These are phyloP conservation scores for Didymella keratinophila DNA, from an alignment of 2,329 filamentous ascomycete genomes.

Conservation along the genomic window DNA sequence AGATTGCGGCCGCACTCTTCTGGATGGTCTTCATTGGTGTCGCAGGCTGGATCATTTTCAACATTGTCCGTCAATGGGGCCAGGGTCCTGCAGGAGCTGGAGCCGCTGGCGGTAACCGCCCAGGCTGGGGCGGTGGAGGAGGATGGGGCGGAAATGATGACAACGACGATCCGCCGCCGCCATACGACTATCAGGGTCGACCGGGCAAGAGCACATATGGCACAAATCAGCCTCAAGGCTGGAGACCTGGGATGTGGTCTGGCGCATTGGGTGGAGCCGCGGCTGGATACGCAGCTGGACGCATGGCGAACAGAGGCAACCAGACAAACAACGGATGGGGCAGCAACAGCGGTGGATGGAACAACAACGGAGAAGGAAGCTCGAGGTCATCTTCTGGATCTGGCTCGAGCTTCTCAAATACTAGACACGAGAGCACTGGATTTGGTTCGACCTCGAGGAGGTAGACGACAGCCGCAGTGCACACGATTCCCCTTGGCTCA, in stretches of 20 bases:
- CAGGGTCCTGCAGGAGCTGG: conserved; percentile 33
- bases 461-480: conserved; percentile 23
- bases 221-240: conserved; percentile 54
- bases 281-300: conserved; percentile 70
- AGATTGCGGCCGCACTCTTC: conserved; percentile 60
- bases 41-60: conserved; percentile 68
- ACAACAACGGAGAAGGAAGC: conserved; percentile 50
- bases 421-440: conserved; percentile 72
- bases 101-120: conserved; percentile 36
- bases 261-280: conserved; percentile 73
- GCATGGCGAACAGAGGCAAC: conserved; percentile 49
- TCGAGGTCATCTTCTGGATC: conserved; percentile 46
- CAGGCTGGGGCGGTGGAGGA: conserved; percentile 52
- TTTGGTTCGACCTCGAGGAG: conserved; percentile 71
- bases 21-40: conserved; percentile 68
- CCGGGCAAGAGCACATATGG: conserved; percentile 36
- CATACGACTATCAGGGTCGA: conserved; percentile 52
- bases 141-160: conserved; percentile 43
- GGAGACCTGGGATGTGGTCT: conserved; percentile 78
- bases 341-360: conserved; percentile 45
- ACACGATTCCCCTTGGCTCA: conserved; percentile 26
- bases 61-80: conserved; percentile 54
- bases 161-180: conserved; percentile 60
- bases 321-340: conserved; percentile 48
- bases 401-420: conserved; percentile 52